Conservation (phyloP, 371 early-diverging fungal genomes). For the Coemansia sp. region DNA sequence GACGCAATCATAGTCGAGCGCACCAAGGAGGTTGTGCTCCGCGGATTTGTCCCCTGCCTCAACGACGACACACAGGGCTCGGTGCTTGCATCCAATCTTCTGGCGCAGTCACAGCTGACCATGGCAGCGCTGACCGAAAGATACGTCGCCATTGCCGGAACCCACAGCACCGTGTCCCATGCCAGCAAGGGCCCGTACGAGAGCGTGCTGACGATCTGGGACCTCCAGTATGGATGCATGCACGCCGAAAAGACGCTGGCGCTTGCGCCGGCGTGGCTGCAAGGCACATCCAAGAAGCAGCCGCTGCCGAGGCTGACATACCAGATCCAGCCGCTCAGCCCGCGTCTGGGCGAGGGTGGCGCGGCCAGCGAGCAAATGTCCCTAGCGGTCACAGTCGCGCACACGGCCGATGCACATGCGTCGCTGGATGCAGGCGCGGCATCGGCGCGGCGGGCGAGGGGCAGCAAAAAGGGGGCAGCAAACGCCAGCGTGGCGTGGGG, state of each 20-base stretch:
- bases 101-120: conserved; percentile 38
- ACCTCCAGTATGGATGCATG: conserved; percentile 47
- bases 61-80: conserved; percentile 6
- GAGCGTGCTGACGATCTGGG: conserved; percentile 47
- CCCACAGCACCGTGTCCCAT: conserved; percentile 48
- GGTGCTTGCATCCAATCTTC: conserved; percentile 12
- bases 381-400: conserved; percentile 37
- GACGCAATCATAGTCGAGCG: conserved; percentile 39
- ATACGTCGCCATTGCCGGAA: conserved; percentile 47
- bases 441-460: neutral
- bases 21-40: conserved; percentile 30
- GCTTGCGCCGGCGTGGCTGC: conserved; percentile 21
- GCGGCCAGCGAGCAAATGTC: conserved; percentile 38
- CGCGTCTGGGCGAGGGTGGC: conserved; percentile 30
- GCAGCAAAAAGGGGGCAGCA: neutral
- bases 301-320: conserved; percentile 38
- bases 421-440: conserved; percentile 12
- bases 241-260: conserved; percentile 40
- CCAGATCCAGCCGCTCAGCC: conserved; percentile 37
- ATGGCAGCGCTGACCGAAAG: conserved; percentile 37
- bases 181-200: conserved; percentile 42
- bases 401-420: conserved; percentile 27
- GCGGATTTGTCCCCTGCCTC: conserved; percentile 43
- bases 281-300: conserved; percentile 11
- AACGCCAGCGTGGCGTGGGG: conserved; percentile 19